phyloP scores from a whole-genome alignment of 2,329 filamentous ascomycete species.

The Chaetomiaceae sp. region DNA sequence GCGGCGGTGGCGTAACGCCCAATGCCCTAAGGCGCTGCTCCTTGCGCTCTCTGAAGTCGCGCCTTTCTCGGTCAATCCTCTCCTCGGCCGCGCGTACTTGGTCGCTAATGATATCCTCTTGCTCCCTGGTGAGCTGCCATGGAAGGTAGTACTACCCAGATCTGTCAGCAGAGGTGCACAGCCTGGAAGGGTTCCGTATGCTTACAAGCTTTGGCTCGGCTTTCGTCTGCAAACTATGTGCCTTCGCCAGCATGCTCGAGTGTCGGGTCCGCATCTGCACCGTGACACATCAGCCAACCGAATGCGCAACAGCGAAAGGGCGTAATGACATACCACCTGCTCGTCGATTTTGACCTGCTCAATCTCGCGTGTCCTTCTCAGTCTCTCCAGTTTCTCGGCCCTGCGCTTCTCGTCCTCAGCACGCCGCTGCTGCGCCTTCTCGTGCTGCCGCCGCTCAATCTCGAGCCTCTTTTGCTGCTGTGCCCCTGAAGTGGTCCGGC shows the following conservation, averaged over 20 bases:
- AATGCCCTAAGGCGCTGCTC: conserved; percentile 39
- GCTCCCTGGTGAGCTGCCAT: conserved; percentile 65
- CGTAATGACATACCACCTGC: conserved; percentile 58
- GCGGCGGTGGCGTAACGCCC: conserved; percentile 30
- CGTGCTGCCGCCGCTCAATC: conserved; percentile 77
- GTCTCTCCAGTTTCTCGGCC: conserved; percentile 59
- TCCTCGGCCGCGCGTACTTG: conserved; percentile 65
- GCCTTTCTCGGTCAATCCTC: conserved; percentile 59
- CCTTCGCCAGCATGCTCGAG: conserved; percentile 64
- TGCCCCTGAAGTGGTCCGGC: conserved; percentile 60
- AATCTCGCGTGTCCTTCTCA: conserved; percentile 56
- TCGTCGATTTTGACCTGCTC: conserved; percentile 75
- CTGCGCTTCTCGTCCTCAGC: conserved; percentile 65
- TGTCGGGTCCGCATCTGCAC: conserved; percentile 70
- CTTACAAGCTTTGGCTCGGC: conserved; percentile 70
- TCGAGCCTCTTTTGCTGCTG: conserved; percentile 69
- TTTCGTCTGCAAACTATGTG: conserved; percentile 69
- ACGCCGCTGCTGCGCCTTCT: conserved; percentile 68
- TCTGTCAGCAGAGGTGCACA: conserved; percentile 6
- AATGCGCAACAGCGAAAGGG: background rate
- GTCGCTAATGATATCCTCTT: conserved; percentile 65
- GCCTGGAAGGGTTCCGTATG: conserved; percentile 17
- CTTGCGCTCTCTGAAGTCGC: conserved; percentile 54
- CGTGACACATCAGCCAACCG: conserved; percentile 25
- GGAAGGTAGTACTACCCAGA: conserved; percentile 74